Conservation (phyloP, 208 protist genomes). For the Trypanosoma theileri region DNA sequence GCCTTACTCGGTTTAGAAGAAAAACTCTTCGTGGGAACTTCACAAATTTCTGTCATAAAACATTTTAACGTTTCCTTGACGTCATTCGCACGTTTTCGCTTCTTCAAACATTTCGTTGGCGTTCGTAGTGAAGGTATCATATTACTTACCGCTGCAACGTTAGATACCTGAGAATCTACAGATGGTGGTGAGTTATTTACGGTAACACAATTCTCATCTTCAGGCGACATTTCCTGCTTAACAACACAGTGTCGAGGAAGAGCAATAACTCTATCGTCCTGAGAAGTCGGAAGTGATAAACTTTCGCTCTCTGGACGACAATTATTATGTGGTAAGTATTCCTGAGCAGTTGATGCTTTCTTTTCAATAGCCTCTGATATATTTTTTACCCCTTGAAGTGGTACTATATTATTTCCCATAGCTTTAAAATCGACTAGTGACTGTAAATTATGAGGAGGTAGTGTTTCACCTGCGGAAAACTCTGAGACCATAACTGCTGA, state of each 20-base stretch:
- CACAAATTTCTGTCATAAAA: conserved; percentile 25
- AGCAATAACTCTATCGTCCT: conserved; percentile 5
- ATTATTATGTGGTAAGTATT: neutral
- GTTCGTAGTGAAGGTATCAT: neutral
- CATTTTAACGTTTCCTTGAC: conserved; percentile 19
- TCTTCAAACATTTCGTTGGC: neutral
- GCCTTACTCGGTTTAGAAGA: neutral
- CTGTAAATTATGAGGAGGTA: too few relatives aligned
- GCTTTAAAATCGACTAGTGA: too few relatives aligned
- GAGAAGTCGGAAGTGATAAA: neutral
- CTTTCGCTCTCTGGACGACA: neutral
- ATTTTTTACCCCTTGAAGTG: too few relatives aligned
- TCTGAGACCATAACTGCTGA: neutral
- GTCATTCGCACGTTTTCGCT: conserved; percentile 14
- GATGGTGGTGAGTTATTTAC: conserved; percentile 3
- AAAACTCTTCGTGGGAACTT: neutral
- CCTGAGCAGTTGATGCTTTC: neutral
- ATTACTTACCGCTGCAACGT: neutral
- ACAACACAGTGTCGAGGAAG: neutral
- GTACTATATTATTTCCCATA: too few relatives aligned
- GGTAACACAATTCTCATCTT: neutral
- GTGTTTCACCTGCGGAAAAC: too few relatives aligned
- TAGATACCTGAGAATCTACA: neutral
- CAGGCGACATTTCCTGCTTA: neutral
- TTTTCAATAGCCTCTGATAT: neutral